phyloP scores from a whole-genome alignment of 2,329 filamentous ascomycete genomes.

The Lasiodiplodia hormozganensis region DNA sequence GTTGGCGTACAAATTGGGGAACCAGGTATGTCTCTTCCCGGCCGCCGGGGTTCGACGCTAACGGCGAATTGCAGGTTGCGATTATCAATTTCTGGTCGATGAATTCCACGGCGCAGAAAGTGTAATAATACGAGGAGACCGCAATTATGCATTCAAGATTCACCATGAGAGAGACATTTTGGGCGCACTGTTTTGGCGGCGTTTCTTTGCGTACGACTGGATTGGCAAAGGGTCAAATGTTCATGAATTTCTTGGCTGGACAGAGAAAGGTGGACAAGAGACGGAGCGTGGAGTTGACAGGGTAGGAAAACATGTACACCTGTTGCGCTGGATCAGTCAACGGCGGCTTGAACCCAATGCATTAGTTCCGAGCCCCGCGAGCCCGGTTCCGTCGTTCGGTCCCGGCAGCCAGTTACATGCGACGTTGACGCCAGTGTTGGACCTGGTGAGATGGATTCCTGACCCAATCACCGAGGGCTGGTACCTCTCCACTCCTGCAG shows the following conservation, averaged over 20 bases:
- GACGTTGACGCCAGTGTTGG: background rate
- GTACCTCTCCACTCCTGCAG: constrained; percentile 2
- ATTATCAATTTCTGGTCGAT: constrained; percentile 42
- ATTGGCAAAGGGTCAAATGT: constrained; percentile 5
- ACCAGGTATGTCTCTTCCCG: constrained; percentile 39
- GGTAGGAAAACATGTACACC: constrained; percentile 27
- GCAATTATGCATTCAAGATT: constrained; percentile 25
- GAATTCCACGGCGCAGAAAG: constrained; percentile 21
- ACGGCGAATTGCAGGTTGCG: constrained; percentile 39
- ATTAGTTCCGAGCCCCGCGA: constrained; percentile 12
- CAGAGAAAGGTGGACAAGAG: constrained; percentile 14
- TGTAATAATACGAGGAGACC: constrained; percentile 23
- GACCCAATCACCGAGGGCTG: background rate
- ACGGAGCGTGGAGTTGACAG: constrained; percentile 22
- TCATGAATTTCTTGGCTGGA: constrained; percentile 12
- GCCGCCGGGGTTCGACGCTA: background rate
- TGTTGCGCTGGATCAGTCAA: constrained; percentile 26
- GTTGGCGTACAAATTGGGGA: constrained; percentile 45
- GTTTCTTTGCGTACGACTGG: constrained; percentile 21
- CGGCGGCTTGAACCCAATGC: constrained; percentile 16
- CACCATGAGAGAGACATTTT: constrained; percentile 25
- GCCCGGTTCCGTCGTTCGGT: background rate
- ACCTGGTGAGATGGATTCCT: background rate
- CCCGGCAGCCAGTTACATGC: background rate
- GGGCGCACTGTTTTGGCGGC: constrained; percentile 25